Conservation (phyloP, 495 filamentous ascomycete genomes). For the Bacidia rubella region DNA sequence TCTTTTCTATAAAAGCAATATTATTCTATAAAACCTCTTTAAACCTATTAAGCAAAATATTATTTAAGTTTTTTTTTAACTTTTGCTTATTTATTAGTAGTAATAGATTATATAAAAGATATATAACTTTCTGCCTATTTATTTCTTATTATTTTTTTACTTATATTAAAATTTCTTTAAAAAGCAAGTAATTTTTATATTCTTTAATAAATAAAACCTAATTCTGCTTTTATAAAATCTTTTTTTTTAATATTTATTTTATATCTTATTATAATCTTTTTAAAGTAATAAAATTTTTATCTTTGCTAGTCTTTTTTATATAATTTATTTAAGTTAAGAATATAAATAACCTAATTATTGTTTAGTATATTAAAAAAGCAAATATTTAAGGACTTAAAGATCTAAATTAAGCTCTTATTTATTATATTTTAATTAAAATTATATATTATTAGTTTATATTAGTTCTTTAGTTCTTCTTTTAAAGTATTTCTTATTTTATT, state of each 20-base stretch:
- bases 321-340: neutral
- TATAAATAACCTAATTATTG: neutral
- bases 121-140: conserved; percentile 2
- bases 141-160: too few species aligned
- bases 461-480: too few species aligned
- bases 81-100: too few species aligned
- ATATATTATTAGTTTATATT: conserved; percentile 7
- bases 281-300: conserved; percentile 10
- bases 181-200: conserved; percentile 3
- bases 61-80: too few species aligned
- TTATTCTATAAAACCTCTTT: too few species aligned
- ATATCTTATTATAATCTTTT: conserved; percentile 7
- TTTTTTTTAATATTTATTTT: neutral
- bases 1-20: too few species aligned
- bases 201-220: conserved; percentile 8
- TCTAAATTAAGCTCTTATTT: neutral
- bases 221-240: conserved; percentile 4
- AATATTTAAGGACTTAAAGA: neutral
- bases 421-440: conserved; percentile 6
- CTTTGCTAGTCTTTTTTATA: neutral
- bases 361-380: conserved; percentile 1
- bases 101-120: too few species aligned
- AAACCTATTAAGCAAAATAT: too few species aligned
- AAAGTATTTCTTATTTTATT: too few species aligned
- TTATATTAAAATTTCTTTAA: too few species aligned